Percentiles rank a stretch among this genome's conserved stretches.
Evolutionary conservation across 345 rosid genomes (phyloP).

Genomic region (Noccaea bulbosa): DNA sequence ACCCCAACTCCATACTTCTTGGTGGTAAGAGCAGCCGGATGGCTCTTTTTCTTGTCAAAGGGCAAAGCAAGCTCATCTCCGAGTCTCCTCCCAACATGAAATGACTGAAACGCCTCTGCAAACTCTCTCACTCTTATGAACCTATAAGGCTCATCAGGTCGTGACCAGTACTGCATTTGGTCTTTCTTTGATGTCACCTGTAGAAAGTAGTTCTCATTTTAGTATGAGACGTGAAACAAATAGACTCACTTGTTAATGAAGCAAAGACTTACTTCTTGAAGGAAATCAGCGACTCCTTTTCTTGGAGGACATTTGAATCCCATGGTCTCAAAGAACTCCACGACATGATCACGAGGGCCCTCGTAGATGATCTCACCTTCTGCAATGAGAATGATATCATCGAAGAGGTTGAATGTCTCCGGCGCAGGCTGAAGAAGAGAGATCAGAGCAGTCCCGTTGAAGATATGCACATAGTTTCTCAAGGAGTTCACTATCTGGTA

Average conservation of each 20-base stretch:
- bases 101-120: constrained; percentile 67
- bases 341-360: constrained; percentile 68
- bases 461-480: constrained; percentile 59
- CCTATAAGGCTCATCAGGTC: constrained; percentile 59
- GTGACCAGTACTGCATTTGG: constrained; percentile 76
- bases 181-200: constrained; percentile 90
- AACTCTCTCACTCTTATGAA: constrained; percentile 66
- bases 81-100: constrained; percentile 57
- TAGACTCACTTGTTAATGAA: constrained; percentile 1
- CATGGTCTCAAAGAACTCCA: constrained; percentile 65
- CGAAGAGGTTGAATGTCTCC: constrained; percentile 74
- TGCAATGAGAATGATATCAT: constrained; percentile 72
- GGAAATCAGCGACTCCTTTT: constrained; percentile 78
- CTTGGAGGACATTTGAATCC: constrained; percentile 81
- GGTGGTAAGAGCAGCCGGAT: constrained; percentile 75
- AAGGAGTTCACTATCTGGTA: constrained; percentile 70
- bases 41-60: constrained; percentile 62
- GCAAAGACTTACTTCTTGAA: constrained; percentile 68
- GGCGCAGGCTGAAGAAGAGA: constrained; percentile 95
- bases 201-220: neutral
- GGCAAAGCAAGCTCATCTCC: constrained; percentile 58
- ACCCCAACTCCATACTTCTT: constrained; percentile 58
- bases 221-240: constrained; percentile 23
- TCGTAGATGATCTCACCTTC: constrained; percentile 79
- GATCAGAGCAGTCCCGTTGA: constrained; percentile 67